These are phyloP conservation scores for Penicillium paradoxum DNA, from an alignment of 495 filamentous ascomycete genomes.

Conservation along the genomic window DNA sequence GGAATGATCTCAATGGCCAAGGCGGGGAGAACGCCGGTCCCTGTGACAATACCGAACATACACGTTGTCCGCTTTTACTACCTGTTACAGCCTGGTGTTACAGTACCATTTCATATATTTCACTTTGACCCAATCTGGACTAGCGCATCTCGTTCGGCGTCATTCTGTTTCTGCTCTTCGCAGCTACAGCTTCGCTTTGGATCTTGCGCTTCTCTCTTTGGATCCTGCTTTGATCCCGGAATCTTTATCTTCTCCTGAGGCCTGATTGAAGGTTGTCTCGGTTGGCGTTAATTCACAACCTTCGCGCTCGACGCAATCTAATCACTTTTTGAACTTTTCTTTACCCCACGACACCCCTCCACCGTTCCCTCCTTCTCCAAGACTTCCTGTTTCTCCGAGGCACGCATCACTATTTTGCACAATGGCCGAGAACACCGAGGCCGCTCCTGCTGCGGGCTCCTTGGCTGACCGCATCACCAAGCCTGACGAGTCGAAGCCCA, in stretches of 20 bases:
- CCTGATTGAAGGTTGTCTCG: neutral
- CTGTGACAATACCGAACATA: constrained; percentile 34
- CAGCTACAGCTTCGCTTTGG: neutral
- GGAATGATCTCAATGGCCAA: constrained; percentile 22
- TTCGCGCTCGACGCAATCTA: neutral
- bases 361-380: neutral
- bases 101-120: constrained; percentile 7
- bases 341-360: neutral
- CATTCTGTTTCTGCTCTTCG: constrained; percentile 11
- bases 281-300: neutral
- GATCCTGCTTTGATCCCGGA: neutral
- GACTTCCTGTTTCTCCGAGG: neutral
- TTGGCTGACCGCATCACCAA: constrained; percentile 61
- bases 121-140: constrained; percentile 1
- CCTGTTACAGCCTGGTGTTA: neutral
- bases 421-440: constrained; percentile 34
- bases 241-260: neutral
- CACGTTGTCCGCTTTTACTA: constrained; percentile 11
- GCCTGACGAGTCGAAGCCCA: constrained; percentile 30
- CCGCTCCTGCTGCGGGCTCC: constrained; percentile 33
- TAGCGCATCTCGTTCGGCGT: constrained; percentile 9
- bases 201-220: neutral
- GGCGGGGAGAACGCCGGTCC: constrained; percentile 33
- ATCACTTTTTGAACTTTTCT: neutral
- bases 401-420: neutral